These are phyloP conservation scores for Carpinus viminea DNA, from an alignment of 306 rosid species.

Conservation along the genomic window DNA sequence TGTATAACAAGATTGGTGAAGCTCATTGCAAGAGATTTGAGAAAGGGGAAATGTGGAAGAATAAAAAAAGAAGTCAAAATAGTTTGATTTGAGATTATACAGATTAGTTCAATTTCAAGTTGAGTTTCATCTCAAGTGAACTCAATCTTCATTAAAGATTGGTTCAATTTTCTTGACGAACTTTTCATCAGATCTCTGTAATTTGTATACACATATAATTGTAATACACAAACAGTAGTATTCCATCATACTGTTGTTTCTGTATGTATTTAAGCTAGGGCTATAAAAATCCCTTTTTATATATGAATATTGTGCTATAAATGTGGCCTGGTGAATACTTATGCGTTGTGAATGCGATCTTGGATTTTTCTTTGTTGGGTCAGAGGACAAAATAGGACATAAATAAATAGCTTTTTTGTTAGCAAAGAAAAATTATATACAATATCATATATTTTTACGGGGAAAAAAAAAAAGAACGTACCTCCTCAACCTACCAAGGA, in stretches of 20 bases:
- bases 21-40: background rate
- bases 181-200: background rate
- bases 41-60: background rate
- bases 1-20: conserved; percentile 19
- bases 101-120: background rate
- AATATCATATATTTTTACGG: no score
- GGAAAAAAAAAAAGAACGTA: no score
- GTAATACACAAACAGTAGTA: background rate
- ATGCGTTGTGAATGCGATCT: no score
- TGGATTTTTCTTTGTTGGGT: no score
- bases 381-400: no score
- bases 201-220: background rate
- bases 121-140: background rate
- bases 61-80: background rate
- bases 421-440: no score
- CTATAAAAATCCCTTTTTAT: no score
- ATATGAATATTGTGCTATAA: no score
- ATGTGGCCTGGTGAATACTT: no score
- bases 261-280: no score
- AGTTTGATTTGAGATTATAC: background rate
- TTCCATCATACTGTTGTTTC: background rate
- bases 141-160: background rate
- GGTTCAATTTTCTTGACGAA: background rate
- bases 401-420: no score
- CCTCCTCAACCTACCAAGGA: no score